A percentile compares a stretch with the other conserved stretches of the same genome.
phyloP scores from a whole-genome alignment of 2,329 filamentous ascomycete genomes.

The Aspergillus sp. region DNA sequence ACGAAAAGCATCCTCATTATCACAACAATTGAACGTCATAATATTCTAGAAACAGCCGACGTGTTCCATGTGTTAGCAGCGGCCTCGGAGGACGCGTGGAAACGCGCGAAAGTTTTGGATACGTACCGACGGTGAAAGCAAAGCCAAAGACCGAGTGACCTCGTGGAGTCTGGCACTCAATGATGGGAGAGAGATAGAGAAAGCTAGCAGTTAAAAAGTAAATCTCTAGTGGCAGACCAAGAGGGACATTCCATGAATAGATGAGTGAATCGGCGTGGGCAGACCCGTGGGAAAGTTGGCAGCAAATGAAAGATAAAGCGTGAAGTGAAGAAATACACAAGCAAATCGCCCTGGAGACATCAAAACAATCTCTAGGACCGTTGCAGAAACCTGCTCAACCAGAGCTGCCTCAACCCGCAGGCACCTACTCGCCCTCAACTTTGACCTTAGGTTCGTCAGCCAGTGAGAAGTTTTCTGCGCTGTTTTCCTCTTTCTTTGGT shows the following conservation, averaged over 20 bases:
- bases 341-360: not conserved
- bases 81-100: not conserved
- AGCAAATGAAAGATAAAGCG: slow-evolving; percentile 3
- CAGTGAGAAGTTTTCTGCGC: not conserved
- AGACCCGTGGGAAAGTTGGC: not conserved
- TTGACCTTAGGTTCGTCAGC: slow-evolving; percentile 23
- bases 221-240: not conserved
- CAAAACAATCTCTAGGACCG: not conserved
- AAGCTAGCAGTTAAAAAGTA: not conserved
- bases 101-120: not conserved
- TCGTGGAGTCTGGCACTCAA: not conserved
- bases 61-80: not conserved
- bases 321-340: slow-evolving; percentile 6
- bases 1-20: not conserved
- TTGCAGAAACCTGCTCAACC: slow-evolving; percentile 1
- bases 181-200: not conserved
- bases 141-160: not conserved
- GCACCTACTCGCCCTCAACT: slow-evolving; percentile 24
- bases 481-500: slow-evolving; percentile 7
- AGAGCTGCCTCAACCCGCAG: slow-evolving; percentile 2
- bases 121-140: not conserved
- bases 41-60: not conserved
- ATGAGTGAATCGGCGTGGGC: not conserved
- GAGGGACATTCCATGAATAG: not conserved
- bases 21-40: not conserved